Percentiles rank a stretch among this genome's conserved stretches.
These are phyloP conservation scores for Pestalotiopsis sp. DNA, from an alignment of 2,329 filamentous ascomycete genomes.

Conservation along the genomic window DNA sequence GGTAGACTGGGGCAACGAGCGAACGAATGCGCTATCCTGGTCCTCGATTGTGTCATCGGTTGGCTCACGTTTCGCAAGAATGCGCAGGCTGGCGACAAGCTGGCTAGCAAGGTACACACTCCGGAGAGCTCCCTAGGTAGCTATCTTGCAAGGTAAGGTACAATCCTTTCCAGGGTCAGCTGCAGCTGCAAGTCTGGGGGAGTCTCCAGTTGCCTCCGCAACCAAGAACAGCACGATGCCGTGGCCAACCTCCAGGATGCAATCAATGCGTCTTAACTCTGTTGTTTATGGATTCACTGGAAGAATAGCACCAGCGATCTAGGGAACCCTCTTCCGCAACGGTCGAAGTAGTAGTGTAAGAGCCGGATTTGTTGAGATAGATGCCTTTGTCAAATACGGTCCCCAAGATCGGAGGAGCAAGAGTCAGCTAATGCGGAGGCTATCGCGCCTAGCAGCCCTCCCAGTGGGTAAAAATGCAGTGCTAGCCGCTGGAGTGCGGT, in stretches of 20 bases:
- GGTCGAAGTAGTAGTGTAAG: neutral
- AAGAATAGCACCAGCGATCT: too few species aligned
- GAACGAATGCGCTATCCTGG: slow-evolving; percentile 6
- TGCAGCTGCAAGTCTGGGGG: neutral
- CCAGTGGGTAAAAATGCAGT: neutral
- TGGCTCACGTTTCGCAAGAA: neutral
- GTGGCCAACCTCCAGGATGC: neutral
- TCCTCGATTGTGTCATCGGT: slow-evolving; percentile 10
- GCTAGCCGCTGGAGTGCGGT: neutral
- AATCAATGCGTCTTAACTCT: neutral
- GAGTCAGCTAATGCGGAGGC: slow-evolving; percentile 7
- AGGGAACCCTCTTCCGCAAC: neutral
- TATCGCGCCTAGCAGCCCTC: neutral
- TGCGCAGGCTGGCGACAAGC: neutral
- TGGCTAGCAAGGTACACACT: neutral
- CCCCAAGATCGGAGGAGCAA: neutral
- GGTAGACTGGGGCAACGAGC: too few species aligned
- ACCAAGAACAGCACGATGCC: neutral
- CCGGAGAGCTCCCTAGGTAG: neutral
- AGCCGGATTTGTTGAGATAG: neutral
- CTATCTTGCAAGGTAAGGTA: neutral
- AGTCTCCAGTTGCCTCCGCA: neutral
- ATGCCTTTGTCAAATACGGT: neutral
- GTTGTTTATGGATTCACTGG: neutral
- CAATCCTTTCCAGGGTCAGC: neutral